Evolutionary conservation across 164 flowering plant species (phyloP), one percentile per base, ranked within the genome.

Genomic region (Platanus orientalis): DNA sequence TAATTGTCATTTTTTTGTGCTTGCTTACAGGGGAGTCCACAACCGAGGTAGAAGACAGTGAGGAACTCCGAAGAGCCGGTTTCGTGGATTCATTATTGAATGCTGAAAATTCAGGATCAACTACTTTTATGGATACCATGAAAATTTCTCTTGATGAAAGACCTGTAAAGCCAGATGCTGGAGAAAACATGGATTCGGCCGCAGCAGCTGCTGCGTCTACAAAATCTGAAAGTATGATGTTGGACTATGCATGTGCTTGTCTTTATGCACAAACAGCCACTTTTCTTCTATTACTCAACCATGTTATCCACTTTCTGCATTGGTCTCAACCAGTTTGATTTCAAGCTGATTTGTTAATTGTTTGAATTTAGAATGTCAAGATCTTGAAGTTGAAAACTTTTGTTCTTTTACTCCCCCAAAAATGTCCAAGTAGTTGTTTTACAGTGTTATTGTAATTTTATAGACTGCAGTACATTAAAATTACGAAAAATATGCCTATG

Each of bases 41-140:
- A 50, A 65, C 48, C 39, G 65, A 54, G 45, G 21, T 79, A 45
- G 85, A 77, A 64, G 81, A 80, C 27, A 67, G 45, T 65, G 82
- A 71, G 66, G 83, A 79, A 61, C 77, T 76, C 63, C 79, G 96
- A 71, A 83, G 89, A 72, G 79, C 84, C 53, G 81, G 60, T 72
- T 92, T 92, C 83, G 93, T 92, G 58, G 83, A 90, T 61, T 73
- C 86, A 28, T 76, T 92, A 58, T 70, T 92, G 73, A 77, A 70
- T 52, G 67, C 69, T 36, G 77, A 71, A 23, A 65, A 29, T 56
- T 60, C 70, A 34, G 65, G 58, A 66, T 58, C 73, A 47, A 34
- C 52, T 65, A 61, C 62, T 45, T 54, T 61, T 30, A 49, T 7
- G 25, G 59, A 72, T 61, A 61, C 14, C 29, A 29, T 25, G 19